Evolutionary conservation across 176 grass and related monocot genomes (phyloP).

Genomic region (Saccharum spontaneum): DNA sequence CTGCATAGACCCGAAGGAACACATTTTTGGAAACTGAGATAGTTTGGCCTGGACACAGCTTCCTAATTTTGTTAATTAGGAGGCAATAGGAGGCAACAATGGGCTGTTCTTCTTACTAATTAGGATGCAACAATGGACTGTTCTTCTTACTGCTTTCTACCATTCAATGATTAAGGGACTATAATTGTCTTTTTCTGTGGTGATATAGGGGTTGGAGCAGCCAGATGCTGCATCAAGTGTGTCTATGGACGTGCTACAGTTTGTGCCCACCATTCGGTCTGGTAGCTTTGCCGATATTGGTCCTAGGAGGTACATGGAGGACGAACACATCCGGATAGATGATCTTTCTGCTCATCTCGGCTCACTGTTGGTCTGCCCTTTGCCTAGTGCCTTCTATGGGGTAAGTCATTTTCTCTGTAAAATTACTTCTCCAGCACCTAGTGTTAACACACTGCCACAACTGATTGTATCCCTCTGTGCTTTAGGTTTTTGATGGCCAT

Average conservation of each 20-base stretch:
- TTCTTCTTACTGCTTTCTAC: background rate
- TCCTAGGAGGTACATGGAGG: conserved; percentile 87
- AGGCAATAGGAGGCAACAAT: background rate
- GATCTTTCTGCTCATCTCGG: conserved; percentile 83
- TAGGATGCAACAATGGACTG: background rate
- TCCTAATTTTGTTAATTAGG: background rate
- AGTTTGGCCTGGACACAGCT: background rate
- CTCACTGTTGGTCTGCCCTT: conserved; percentile 58
- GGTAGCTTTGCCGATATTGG: conserved; percentile 91
- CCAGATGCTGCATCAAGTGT: conserved; percentile 29
- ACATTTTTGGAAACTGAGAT: background rate
- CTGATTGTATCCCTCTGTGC: conserved; percentile 2
- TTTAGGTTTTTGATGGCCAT: conserved; percentile 95
- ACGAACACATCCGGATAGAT: conserved; percentile 93
- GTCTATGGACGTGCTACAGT: conserved; percentile 37
- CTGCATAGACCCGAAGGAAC: background rate
- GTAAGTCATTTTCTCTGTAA: conserved; percentile 28
- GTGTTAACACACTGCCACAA: background rate
- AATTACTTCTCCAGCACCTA: background rate
- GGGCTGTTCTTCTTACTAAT: background rate
- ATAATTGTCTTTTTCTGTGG: background rate
- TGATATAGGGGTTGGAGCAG: conserved; percentile 41
- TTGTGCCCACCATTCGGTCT: conserved; percentile 72
- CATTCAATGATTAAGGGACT: background rate
- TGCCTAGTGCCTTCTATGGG: conserved; percentile 93